Conservation (phyloP, 768 basidiomycete genomes). For the Mycena alexandri region DNA sequence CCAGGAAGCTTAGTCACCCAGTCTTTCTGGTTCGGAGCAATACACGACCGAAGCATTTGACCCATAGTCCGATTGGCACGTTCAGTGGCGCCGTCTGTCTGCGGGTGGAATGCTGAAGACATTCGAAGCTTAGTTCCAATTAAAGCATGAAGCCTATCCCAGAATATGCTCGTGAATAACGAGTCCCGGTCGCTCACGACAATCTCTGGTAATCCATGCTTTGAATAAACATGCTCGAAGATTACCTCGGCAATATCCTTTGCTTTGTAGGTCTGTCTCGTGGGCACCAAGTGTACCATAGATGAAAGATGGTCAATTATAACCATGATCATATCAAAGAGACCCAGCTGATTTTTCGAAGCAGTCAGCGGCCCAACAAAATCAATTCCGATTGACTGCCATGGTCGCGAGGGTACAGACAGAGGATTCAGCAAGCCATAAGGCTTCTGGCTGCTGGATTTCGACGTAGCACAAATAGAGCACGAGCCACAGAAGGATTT, state of each 20-base stretch:
- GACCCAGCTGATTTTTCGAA: slow-evolving; percentile 24
- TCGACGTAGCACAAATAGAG: slow-evolving; percentile 8
- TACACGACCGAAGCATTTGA: too few relatives aligned
- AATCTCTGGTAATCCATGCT: slow-evolving; percentile 42
- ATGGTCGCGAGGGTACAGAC: too few relatives aligned
- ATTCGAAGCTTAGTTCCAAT: slow-evolving; percentile 42
- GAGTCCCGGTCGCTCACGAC: slow-evolving; percentile 46
- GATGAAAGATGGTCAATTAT: slow-evolving; percentile 40
- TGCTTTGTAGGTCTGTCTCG: slow-evolving; percentile 26
- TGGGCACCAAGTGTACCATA: slow-evolving; percentile 35
- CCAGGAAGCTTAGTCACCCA: too few relatives aligned
- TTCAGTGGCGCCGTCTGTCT: too few relatives aligned
- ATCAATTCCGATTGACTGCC: too few relatives aligned
- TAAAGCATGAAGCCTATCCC: slow-evolving; percentile 40
- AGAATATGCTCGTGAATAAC: slow-evolving; percentile 30
- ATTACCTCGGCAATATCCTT: slow-evolving; percentile 29
- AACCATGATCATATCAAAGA: slow-evolving; percentile 33
- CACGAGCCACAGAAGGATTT: slow-evolving; percentile 19
- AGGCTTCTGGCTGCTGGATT: too few relatives aligned
- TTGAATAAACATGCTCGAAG: slow-evolving; percentile 40
- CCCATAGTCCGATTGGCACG: too few relatives aligned
- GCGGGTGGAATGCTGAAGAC: slow-evolving; percentile 48
- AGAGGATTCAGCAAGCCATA: too few relatives aligned
- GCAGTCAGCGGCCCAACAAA: slow-evolving; percentile 46
- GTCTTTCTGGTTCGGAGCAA: too few relatives aligned